These are phyloP conservation scores for Chytriomyces confervae DNA, from an alignment of 192 early-diverging fungal species.

Conservation along the genomic window DNA sequence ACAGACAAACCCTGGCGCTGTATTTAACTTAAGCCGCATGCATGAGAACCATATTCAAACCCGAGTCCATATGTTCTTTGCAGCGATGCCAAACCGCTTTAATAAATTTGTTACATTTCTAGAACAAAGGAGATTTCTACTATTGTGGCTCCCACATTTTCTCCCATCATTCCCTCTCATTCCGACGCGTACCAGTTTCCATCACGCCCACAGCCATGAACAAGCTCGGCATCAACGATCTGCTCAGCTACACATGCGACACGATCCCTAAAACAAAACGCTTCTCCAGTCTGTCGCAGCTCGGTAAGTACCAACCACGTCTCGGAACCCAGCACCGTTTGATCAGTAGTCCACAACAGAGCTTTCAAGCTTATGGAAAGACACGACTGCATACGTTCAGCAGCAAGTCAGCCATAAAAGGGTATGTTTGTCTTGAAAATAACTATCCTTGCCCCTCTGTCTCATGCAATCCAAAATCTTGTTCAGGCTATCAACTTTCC, in stretches of 20 bases:
- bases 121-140: no score
- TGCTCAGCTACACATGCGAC: slow-evolving; percentile 46
- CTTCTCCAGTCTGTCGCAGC: slow-evolving; percentile 46
- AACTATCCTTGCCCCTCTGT: no score
- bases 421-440: slow-evolving; percentile 14
- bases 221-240: slow-evolving; percentile 43
- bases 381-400: slow-evolving; percentile 35
- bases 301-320: slow-evolving; percentile 34
- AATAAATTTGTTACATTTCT: no score
- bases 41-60: no score
- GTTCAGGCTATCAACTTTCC: slow-evolving; percentile 45
- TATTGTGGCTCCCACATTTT: no score
- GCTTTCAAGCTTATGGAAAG: slow-evolving; percentile 47
- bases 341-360: slow-evolving; percentile 30
- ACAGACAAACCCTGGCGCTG: no score
- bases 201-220: slow-evolving; percentile 34
- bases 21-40: no score
- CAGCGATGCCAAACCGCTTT: no score
- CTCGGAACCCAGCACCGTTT: not conserved
- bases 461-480: not conserved
- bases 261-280: slow-evolving; percentile 47
- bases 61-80: no score
- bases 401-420: slow-evolving; percentile 38
- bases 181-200: not conserved
- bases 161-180: no score